Conservation (phyloP, 1,284 basidiomycete genomes). For the Amylostereum areolatum region DNA sequence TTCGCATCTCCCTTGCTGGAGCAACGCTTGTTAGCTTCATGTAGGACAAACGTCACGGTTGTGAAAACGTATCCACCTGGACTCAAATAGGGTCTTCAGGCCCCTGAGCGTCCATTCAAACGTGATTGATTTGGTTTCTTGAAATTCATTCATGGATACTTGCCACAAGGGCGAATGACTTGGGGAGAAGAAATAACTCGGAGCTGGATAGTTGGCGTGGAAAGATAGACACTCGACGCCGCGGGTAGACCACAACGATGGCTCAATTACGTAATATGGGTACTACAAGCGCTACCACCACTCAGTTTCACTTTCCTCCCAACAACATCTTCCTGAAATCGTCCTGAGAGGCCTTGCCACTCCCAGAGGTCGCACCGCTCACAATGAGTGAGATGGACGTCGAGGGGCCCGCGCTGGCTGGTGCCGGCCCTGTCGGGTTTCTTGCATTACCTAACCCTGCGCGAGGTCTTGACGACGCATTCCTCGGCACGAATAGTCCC, state of each 20-base stretch:
- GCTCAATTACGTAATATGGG: too few species aligned
- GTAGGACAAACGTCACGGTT: neutral
- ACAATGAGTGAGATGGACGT: constrained; percentile 6
- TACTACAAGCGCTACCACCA: too few species aligned
- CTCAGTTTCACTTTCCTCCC: constrained; percentile 21
- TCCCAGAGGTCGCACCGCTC: constrained; percentile 14
- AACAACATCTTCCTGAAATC: constrained; percentile 75
- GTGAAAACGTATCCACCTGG: constrained; percentile 34
- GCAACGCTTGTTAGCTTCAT: too few species aligned
- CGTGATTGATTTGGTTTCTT: constrained; percentile 56
- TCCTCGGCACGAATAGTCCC: constrained; percentile 60
- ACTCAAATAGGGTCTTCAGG: constrained; percentile 66
- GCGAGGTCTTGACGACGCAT: constrained; percentile 56
- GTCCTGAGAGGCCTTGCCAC: constrained; percentile 55
- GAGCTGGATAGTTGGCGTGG: too few species aligned
- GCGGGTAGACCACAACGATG: too few species aligned
- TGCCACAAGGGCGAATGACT: neutral
- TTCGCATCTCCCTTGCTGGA: constrained; percentile 59
- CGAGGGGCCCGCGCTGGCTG: constrained; percentile 11
- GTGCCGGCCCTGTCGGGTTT: constrained; percentile 22
- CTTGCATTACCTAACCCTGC: constrained; percentile 59
- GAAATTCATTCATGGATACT: constrained; percentile 20
- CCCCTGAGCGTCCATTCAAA: constrained; percentile 75
- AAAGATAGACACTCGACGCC: too few species aligned
- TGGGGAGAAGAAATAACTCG: too few species aligned